Conservation (phyloP, 345 rosid species). For the Gossypium thurberi region DNA sequence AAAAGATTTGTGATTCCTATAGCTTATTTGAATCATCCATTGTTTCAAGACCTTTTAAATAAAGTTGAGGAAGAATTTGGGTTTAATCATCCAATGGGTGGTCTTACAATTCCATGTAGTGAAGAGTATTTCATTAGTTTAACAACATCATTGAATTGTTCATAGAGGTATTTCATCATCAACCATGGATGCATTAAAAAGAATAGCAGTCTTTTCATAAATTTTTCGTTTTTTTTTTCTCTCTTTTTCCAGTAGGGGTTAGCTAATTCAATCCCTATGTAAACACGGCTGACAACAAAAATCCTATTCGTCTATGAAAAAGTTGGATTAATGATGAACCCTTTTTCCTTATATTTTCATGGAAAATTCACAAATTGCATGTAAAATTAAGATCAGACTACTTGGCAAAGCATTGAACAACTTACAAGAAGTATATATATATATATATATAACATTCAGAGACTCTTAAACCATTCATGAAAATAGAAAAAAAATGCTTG, state of each 20-base stretch:
- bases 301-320: not conserved
- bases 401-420: not conserved
- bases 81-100: conserved; percentile 17
- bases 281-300: not conserved
- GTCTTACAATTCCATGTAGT: conserved; percentile 17
- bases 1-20: conserved; percentile 18
- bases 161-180: conserved; percentile 11
- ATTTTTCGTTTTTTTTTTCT: not conserved
- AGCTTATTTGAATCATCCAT: conserved; percentile 13
- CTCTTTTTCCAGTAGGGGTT: no score
- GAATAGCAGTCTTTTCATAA: conserved; percentile 20
- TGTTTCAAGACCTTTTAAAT: conserved; percentile 17
- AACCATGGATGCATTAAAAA: not conserved
- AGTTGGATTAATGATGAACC: not conserved
- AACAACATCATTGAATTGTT: conserved; percentile 32
- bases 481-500: no score
- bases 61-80: conserved; percentile 19
- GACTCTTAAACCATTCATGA: not conserved
- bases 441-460: not conserved
- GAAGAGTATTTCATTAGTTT: conserved; percentile 13
- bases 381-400: not conserved
- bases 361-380: not conserved
- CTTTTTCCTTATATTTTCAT: not conserved
- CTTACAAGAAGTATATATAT: not conserved
- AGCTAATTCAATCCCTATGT: no score